Evolutionary conservation across 2,329 filamentous ascomycete species (phyloP).

Genomic region (Macroventuria anomochaeta): DNA sequence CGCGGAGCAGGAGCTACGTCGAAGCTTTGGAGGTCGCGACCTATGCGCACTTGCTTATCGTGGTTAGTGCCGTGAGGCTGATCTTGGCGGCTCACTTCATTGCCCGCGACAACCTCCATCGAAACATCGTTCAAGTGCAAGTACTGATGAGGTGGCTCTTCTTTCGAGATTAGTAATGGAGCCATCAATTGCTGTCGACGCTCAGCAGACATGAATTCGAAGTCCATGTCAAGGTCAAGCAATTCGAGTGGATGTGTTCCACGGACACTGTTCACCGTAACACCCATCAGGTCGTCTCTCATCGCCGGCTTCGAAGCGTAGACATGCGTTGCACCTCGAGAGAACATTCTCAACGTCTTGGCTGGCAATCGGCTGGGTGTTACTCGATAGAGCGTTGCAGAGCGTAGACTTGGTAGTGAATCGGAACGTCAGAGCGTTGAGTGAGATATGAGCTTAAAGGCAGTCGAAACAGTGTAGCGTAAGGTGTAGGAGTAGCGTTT

Average conservation of each 20-base stretch:
- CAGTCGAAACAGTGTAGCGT: background rate
- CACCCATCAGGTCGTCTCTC: constrained; percentile 2
- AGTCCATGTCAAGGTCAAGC: constrained; percentile 9
- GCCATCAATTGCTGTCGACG: background rate
- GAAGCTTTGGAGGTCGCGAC: constrained; percentile 25
- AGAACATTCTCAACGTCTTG: background rate
- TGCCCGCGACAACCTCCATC: constrained; percentile 1
- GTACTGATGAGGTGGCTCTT: background rate
- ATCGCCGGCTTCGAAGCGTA: background rate
- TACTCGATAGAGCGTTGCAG: background rate
- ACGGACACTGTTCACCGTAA: background rate
- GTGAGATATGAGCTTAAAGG: background rate
- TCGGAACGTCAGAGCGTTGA: background rate
- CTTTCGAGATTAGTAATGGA: background rate
- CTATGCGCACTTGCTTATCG: constrained; percentile 13
- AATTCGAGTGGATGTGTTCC: constrained; percentile 1
- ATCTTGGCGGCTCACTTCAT: constrained; percentile 1
- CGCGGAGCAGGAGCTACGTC: constrained; percentile 24
- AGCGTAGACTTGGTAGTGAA: too few species aligned
- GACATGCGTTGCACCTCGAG: background rate
- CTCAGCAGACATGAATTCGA: constrained; percentile 7
- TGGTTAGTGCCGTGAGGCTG: constrained; percentile 16
- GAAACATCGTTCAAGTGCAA: constrained; percentile 1
- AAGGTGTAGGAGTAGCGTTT: background rate
- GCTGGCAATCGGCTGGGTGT: background rate